Conservation (phyloP, 2,329 filamentous ascomycete species). For the Calonectria montana region DNA sequence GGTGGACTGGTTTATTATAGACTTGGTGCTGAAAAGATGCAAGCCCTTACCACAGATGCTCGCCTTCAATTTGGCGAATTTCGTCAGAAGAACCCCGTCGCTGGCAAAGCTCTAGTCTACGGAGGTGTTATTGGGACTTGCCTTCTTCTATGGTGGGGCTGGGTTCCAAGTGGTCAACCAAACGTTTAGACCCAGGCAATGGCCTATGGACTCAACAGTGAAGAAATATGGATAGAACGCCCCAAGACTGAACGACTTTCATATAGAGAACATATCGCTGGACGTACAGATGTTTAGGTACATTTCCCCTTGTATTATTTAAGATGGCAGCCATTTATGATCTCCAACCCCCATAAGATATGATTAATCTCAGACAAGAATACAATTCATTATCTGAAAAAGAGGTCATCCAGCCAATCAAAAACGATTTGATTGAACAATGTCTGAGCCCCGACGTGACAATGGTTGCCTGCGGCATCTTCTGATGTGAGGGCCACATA, state of each 20-base stretch:
- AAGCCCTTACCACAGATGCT: constrained; percentile 3
- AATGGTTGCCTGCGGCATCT: constrained; percentile 30
- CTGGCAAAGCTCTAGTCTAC: not conserved
- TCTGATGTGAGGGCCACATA: constrained; percentile 15
- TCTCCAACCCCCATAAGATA: not conserved
- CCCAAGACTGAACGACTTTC: not conserved
- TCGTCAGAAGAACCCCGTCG: constrained; percentile 19
- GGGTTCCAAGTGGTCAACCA: not conserved
- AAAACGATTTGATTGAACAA: constrained; percentile 30
- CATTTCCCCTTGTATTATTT: not conserved
- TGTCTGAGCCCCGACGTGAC: constrained; percentile 29
- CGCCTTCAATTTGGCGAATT: constrained; percentile 15
- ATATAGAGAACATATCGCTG: not conserved
- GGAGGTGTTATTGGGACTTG: not conserved
- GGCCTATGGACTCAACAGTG: not conserved
- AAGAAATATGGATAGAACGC: not conserved
- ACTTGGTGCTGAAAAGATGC: constrained; percentile 17
- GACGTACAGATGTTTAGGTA: not conserved
- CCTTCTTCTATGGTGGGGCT: constrained; percentile 3
- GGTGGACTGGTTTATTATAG: constrained; percentile 19
- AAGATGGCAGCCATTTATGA: not conserved
- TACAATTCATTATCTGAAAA: not conserved
- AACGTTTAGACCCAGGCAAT: not conserved
- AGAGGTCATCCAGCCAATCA: constrained; percentile 30
- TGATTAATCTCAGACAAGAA: not conserved